These are phyloP conservation scores for Monosporozyma yasuniensis DNA, from an alignment of 805 yeast genomes.

Conservation along the genomic window DNA sequence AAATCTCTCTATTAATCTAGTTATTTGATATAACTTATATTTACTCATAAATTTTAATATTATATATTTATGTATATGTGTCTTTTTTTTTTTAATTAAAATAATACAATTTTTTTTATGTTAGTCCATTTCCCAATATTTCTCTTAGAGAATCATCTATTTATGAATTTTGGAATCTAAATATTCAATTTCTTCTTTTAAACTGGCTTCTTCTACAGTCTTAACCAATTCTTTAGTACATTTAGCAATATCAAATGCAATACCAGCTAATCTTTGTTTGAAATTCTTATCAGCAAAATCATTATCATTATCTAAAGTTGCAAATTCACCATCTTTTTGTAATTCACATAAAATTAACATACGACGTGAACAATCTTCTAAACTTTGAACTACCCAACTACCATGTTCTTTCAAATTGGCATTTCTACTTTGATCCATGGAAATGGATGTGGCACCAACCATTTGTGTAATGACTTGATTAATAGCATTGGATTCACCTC, in stretches of 20 bases:
- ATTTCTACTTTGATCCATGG: slow-evolving; percentile 85
- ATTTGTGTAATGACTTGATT: slow-evolving; percentile 71
- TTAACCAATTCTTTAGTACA: slow-evolving; percentile 93
- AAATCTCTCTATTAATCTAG: too few relatives aligned
- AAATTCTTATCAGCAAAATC: slow-evolving; percentile 81
- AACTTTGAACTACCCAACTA: slow-evolving; percentile 77
- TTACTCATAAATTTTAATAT: neutral
- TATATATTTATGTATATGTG: too few relatives aligned
- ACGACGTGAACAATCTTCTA: slow-evolving; percentile 77
- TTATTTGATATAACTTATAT: too few relatives aligned
- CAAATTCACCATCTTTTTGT: slow-evolving; percentile 27
- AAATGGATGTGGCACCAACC: slow-evolving; percentile 79
- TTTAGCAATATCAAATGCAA: slow-evolving; percentile 92
- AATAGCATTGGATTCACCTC: slow-evolving; percentile 68
- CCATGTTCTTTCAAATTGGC: slow-evolving; percentile 83
- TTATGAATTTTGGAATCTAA: slow-evolving; percentile 53
- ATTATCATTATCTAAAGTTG: slow-evolving; percentile 35
- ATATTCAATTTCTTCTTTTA: slow-evolving; percentile 76
- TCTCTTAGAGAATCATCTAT: neutral
- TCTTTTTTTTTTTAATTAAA: neutral
- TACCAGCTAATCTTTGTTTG: slow-evolving; percentile 90
- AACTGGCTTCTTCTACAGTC: slow-evolving; percentile 89
- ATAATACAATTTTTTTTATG: neutral
- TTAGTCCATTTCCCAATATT: neutral
- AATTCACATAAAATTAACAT: slow-evolving; percentile 62